Percentiles rank a stretch among this genome's conserved stretches.
Evolutionary conservation across 345 rosid species (phyloP).

Genomic region (Lepidium didymum): DNA sequence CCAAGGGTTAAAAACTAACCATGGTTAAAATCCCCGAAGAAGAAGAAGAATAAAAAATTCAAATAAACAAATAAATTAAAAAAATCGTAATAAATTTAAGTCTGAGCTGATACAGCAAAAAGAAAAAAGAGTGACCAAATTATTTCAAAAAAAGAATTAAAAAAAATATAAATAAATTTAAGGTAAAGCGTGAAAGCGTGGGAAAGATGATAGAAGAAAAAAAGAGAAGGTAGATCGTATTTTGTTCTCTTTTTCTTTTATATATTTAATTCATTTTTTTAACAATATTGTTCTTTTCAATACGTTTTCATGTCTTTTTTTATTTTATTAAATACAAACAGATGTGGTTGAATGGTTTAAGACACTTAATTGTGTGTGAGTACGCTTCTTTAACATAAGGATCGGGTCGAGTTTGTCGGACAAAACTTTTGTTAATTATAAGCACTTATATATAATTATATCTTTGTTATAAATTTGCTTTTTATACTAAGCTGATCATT

Average conservation of each 20-base stretch:
- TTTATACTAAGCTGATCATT: neutral
- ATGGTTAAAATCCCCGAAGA: conserved; percentile 4
- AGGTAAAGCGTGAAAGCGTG: conserved; percentile 30
- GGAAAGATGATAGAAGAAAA: conserved; percentile 14
- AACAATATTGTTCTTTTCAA: neutral
- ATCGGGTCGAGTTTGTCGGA: conserved; percentile 19
- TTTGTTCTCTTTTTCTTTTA: conserved; percentile 11
- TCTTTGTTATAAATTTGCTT: neutral
- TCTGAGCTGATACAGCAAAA: too few species aligned
- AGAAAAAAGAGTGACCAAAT: neutral
- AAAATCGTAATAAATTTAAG: too few species aligned
- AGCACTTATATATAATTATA: conserved; percentile 12
- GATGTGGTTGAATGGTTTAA: conserved; percentile 1
- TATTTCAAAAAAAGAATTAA: neutral
- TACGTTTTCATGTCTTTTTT: neutral
- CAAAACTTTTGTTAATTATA: conserved; percentile 8
- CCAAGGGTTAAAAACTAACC: conserved; percentile 20
- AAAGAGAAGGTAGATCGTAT: conserved; percentile 9
- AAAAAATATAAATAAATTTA: neutral
- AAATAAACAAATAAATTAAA: neutral
- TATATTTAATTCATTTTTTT: neutral
- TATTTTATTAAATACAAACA: neutral
- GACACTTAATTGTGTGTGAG: neutral
- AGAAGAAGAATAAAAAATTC: neutral
- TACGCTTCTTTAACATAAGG: conserved; percentile 16